Base-by-base conservation (phyloP, 106 monocot species). In the Apostasia shenzhenica region DNA sequence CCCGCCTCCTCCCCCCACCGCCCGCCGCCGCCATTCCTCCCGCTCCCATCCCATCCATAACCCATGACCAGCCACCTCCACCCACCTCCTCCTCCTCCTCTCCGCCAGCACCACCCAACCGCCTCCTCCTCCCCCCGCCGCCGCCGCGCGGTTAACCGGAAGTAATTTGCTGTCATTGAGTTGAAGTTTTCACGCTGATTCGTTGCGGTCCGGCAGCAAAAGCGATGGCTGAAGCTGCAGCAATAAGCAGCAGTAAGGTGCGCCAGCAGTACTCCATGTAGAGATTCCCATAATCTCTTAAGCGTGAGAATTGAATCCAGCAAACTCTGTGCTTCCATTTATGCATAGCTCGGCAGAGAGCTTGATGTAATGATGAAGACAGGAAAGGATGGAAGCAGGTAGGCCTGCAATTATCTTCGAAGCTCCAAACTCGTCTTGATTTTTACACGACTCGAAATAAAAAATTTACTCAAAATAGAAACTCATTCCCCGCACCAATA, bases 361-460 rank as follows among this genome's bases (percentile, higher is more conserved):
- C 52, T 62, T 63, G 48, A 54, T 45, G 72, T 64, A 52, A 73
- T 73, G 7, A 70, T 73, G 40, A 54, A 55, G 52, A 54, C 51
- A 73, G 63, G 0, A n/a, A 9, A 41, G 10, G 61, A n/a, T n/a
- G n/a, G n/a, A n/a, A n/a, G n/a, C n/a, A n/a, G n/a, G n/a, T n/a
- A n/a, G n/a, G n/a, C n/a, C n/a, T n/a, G n/a, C n/a, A n/a, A n/a
- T n/a, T n/a, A n/a, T n/a, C n/a, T n/a, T n/a, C n/a, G n/a, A n/a
- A n/a, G n/a, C n/a, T n/a, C n/a, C n/a, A 40, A 41, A 5, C 8
- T 52, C 10, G 11, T 42, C 41, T 3, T 0, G 13, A 43, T 11
- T 53, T 10, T 10, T 6, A 53, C 5, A 53, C 5, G 10, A 53
- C 5, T 53, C 10, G 53, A 6, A 53, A 10, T 10, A n/a, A n/a